These are phyloP conservation scores for Pochonia chlamydosporia DNA, from an alignment of 2,329 filamentous ascomycete species.

Conservation along the genomic window DNA sequence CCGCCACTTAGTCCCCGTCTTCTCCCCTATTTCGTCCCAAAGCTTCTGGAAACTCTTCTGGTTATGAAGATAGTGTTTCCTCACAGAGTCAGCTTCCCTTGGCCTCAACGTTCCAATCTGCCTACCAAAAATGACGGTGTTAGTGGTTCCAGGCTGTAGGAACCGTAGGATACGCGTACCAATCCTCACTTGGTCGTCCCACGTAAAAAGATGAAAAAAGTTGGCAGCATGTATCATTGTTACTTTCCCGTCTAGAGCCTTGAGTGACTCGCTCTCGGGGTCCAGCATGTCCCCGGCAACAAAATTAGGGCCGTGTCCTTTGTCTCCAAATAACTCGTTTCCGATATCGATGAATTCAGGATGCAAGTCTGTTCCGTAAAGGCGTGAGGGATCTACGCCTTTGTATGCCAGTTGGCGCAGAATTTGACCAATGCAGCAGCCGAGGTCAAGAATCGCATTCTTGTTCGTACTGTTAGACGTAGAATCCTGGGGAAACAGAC, in stretches of 20 bases:
- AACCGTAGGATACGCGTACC: slow-evolving; percentile 26
- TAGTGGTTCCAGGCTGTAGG: slow-evolving; percentile 23
- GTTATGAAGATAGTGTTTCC: slow-evolving; percentile 14
- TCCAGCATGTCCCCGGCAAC: not conserved
- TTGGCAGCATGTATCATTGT: slow-evolving; percentile 28
- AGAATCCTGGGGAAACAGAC: not conserved
- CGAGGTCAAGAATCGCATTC: slow-evolving; percentile 28
- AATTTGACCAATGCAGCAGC: slow-evolving; percentile 33
- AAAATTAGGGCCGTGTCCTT: slow-evolving; percentile 11
- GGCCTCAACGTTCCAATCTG: slow-evolving; percentile 30
- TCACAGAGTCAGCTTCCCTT: slow-evolving; percentile 25
- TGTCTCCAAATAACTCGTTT: slow-evolving; percentile 52
- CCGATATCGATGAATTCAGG: slow-evolving; percentile 38
- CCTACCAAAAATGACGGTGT: slow-evolving; percentile 34
- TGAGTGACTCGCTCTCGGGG: slow-evolving; percentile 4
- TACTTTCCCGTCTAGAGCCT: slow-evolving; percentile 21
- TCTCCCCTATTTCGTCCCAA: slow-evolving; percentile 37
- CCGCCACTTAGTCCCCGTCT: slow-evolving; percentile 34
- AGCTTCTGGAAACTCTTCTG: slow-evolving; percentile 33
- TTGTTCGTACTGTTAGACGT: not conserved
- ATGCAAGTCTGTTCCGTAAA: slow-evolving; percentile 35
- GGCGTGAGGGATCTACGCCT: slow-evolving; percentile 31
- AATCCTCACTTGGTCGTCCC: slow-evolving; percentile 26
- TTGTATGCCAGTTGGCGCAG: slow-evolving; percentile 32
- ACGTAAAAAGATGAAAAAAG: slow-evolving; percentile 31